Conservation (phyloP, 176 grass and related monocot genomes). For the Juncus effusus region DNA sequence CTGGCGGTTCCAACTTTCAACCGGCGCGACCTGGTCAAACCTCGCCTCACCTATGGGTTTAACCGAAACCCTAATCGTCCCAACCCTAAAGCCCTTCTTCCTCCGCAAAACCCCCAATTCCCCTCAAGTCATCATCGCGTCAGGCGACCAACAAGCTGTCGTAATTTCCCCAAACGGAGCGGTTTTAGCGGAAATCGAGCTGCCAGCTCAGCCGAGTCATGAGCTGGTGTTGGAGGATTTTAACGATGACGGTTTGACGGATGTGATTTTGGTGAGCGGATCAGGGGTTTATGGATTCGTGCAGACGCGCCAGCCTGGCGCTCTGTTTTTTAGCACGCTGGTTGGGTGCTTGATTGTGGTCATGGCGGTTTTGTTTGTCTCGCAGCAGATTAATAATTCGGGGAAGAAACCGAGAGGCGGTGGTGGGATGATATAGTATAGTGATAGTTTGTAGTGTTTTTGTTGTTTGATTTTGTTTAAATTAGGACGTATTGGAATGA, state of each 20-base stretch:
- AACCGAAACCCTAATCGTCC: conserved; percentile 82
- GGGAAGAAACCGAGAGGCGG: conserved; percentile 58
- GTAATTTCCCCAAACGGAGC: conserved; percentile 69
- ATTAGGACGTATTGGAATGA: conserved; percentile 25
- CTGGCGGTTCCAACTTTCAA: conserved; percentile 91
- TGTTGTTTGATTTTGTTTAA: conserved; percentile 18
- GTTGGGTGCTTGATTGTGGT: conserved; percentile 82
- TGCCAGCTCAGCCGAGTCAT: conserved; percentile 73
- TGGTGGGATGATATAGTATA: conserved; percentile 19
- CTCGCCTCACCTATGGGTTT: conserved; percentile 80
- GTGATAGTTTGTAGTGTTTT: neutral
- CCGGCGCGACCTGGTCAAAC: conserved; percentile 91
- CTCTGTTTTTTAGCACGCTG: conserved; percentile 90
- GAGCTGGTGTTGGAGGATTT: conserved; percentile 67
- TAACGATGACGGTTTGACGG: conserved; percentile 73
- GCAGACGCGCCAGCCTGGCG: conserved; percentile 87
- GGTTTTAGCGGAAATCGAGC: conserved; percentile 56
- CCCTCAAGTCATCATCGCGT: conserved; percentile 63
- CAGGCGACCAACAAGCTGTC: conserved; percentile 79
- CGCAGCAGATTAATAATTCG: conserved; percentile 66
- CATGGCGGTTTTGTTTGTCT: conserved; percentile 83
- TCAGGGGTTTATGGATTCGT: conserved; percentile 68
- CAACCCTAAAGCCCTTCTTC: conserved; percentile 75
- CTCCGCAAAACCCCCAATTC: conserved; percentile 38
- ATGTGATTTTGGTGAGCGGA: conserved; percentile 62